phyloP scores from a whole-genome alignment of 768 basidiomycete genomes.

The Russula virescens region DNA sequence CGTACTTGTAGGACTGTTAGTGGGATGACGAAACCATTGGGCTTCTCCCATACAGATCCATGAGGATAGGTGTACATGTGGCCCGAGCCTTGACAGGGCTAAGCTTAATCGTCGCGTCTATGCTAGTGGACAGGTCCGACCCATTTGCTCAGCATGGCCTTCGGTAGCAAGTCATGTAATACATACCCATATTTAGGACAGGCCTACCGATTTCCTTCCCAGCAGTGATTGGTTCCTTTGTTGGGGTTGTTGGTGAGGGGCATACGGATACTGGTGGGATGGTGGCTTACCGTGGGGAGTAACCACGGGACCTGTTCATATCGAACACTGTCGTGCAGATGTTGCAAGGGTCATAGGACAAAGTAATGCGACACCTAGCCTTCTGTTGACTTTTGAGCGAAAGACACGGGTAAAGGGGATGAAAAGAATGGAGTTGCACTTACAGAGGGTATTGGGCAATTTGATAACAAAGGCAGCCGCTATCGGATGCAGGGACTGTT shows the following conservation, averaged over 20 bases:
- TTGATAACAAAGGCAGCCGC: too few relatives aligned
- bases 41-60: conserved; percentile 85
- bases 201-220: conserved; percentile 69
- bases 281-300: too few relatives aligned
- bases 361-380: too few relatives aligned
- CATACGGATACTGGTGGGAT: neutral
- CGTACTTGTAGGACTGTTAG: conserved; percentile 79
- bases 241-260: conserved; percentile 6
- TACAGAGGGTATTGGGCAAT: too few relatives aligned
- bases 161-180: conserved; percentile 8
- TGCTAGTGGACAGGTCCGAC: neutral
- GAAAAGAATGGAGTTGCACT: too few relatives aligned
- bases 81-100: conserved; percentile 67
- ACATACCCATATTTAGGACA: conserved; percentile 62
- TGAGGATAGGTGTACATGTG: conserved; percentile 55
- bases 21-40: conserved; percentile 84
- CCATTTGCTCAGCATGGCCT: neutral
- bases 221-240: conserved; percentile 22
- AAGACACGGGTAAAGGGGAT: too few relatives aligned
- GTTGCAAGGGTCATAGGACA: too few relatives aligned
- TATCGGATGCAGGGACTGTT: conserved; percentile 20
- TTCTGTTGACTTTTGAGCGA: conserved; percentile 5
- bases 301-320: too few relatives aligned
- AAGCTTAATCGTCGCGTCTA: conserved; percentile 65
- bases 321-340: too few relatives aligned